Conservation (phyloP, 139 green algal genomes). For the Tetraselmis striata region DNA sequence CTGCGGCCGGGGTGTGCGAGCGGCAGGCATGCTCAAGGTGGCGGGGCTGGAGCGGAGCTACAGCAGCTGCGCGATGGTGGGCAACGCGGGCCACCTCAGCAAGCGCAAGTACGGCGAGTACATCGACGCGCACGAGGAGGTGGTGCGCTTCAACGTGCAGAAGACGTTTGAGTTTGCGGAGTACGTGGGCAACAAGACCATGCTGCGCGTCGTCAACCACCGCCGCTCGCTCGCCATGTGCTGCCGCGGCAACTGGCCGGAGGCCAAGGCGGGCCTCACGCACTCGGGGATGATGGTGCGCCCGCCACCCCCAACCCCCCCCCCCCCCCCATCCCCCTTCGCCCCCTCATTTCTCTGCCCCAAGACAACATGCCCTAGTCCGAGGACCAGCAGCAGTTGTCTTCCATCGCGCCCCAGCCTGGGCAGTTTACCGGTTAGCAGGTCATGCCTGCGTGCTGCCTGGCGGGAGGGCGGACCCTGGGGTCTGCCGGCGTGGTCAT, state of each 20-base stretch:
- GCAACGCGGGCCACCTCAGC: slow-evolving; percentile 13
- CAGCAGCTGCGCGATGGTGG: slow-evolving; percentile 15
- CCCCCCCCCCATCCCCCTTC: too few species aligned
- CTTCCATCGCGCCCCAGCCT: too few species aligned
- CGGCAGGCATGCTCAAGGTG: too few species aligned
- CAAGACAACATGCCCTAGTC: too few species aligned
- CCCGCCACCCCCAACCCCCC: too few species aligned
- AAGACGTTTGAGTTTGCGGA: not conserved
- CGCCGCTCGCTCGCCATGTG: slow-evolving; percentile 2
- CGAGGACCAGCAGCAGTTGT: too few species aligned
- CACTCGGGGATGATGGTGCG: slow-evolving; percentile 6
- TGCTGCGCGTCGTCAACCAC: slow-evolving; percentile 11
- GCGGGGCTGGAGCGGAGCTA: not conserved
- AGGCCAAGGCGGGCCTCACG: not conserved
- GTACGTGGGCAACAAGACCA: slow-evolving; percentile 14
- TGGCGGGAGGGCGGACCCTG: too few species aligned
- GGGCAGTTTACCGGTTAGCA: too few species aligned
- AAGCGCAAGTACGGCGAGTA: slow-evolving; percentile 14
- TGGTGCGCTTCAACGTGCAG: slow-evolving; percentile 19
- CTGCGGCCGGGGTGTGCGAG: too few species aligned
- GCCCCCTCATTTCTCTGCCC: too few species aligned
- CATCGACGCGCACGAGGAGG: slow-evolving; percentile 17
- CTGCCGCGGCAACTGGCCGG: slow-evolving; percentile 14
- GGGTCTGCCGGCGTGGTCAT: too few species aligned
- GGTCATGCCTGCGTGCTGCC: too few species aligned